A percentile compares a stretch with the other conserved stretches of the same genome.
phyloP scores from a whole-genome alignment of 768 basidiomycete genomes.

The Lenzites betulinus region DNA sequence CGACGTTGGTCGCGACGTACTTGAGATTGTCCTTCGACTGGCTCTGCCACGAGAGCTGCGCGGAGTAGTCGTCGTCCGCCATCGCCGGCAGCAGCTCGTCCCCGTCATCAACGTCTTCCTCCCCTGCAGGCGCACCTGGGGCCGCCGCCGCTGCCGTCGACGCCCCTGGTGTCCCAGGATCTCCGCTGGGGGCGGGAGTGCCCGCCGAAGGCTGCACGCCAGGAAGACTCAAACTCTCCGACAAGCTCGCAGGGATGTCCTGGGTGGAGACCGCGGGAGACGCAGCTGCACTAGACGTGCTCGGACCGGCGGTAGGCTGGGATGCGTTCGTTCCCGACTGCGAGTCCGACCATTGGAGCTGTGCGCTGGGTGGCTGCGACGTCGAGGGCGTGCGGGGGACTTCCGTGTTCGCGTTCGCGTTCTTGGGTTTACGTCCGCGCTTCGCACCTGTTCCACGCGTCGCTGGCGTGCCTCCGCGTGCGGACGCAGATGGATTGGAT shows the following conservation, averaged over 20 bases:
- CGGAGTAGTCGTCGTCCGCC: slow-evolving; percentile 89
- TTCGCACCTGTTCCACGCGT: slow-evolving; percentile 30
- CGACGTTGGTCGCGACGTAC: slow-evolving; percentile 40
- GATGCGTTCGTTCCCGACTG: neutral
- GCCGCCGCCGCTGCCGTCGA: slow-evolving; percentile 18
- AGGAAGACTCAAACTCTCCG: slow-evolving; percentile 27
- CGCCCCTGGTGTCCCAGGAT: slow-evolving; percentile 7
- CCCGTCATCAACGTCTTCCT: slow-evolving; percentile 70
- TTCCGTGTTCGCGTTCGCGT: slow-evolving; percentile 21
- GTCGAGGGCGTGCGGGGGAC: slow-evolving; percentile 22
- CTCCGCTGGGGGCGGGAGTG: slow-evolving; percentile 11
- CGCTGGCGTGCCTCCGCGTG: slow-evolving; percentile 19
- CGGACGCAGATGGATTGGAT: slow-evolving; percentile 12
- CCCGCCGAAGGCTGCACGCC: slow-evolving; percentile 16
- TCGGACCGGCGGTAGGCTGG: slow-evolving; percentile 9
- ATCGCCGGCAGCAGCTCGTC: slow-evolving; percentile 81
- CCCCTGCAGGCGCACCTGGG: slow-evolving; percentile 29
- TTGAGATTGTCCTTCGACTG: slow-evolving; percentile 88
- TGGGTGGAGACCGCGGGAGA: slow-evolving; percentile 7
- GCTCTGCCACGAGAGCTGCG: slow-evolving; percentile 80
- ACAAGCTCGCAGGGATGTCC: slow-evolving; percentile 2
- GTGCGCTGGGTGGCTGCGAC: slow-evolving; percentile 7
- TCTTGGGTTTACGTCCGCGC: slow-evolving; percentile 37
- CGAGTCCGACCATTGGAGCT: slow-evolving; percentile 14
- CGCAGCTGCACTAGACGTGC: neutral